Base-by-base conservation (phyloP, 2,329 filamentous ascomycete species). In the Ceratocystis smalleyi region DNA sequence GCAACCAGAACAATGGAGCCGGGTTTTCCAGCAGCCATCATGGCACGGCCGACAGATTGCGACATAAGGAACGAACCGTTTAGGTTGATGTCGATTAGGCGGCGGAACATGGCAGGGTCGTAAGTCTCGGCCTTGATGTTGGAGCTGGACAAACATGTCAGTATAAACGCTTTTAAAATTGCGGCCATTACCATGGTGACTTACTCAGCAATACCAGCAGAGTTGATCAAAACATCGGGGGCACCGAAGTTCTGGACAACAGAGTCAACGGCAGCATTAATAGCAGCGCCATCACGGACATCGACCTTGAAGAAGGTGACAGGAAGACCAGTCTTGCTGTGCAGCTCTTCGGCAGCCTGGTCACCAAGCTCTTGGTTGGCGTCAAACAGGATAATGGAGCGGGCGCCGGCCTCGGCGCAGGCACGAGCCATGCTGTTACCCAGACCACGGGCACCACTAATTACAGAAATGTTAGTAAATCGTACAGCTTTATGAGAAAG, bases 41-140 rank as follows among this genome's bases (percentile, higher is more conserved):
- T 90, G 70, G 82, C 77, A 64, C 82, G 82, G 51, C 84, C 86
- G 27, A 87, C 82, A n/a, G 85, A 77, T 75, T 90, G 86, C 19
- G 86, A 80, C 78, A 89, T 85, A 68, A 91, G 77, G 80, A 91
- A 91, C 3, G 86, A 86, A 63, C 88, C 88, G 7, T 83, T 90
- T 45, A 91, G 76, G 79, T 91, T 92, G 78, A 91, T 90, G 73
- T 91, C 87, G 70, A 91, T 85, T 43, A 91, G 81, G 64, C 84
- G 83, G 60, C 86, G 85, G 81, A 89, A 91, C 80, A 87, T 88
- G 73, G 84, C 82, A 32, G 82, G 79, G 72, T 88, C 83, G 76
- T 91, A 91, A 22, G 79, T 83, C 79, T 91, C 88, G 61, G 87
- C 87, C 74, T 87, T 87, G 77, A 91, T 88, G 79, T 91, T 91